Conservation (phyloP, 257 asterid species). For the Plantago major region DNA sequence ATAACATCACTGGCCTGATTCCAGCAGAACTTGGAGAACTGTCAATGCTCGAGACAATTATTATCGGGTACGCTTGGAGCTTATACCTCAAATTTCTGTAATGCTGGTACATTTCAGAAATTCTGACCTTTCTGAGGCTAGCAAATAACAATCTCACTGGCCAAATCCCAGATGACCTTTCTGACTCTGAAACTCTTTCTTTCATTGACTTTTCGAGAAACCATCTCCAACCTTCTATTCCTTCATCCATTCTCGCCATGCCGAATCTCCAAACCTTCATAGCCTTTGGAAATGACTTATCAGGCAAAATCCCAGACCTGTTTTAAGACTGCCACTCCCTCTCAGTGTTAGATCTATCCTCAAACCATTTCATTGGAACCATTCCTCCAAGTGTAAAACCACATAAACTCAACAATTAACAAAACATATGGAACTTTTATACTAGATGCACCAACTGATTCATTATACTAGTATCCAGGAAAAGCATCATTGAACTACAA, state of each 20-base stretch:
- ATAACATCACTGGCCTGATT: constrained; percentile 28
- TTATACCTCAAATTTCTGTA: background rate
- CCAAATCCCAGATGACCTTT: constrained; percentile 44
- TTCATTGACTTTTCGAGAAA: constrained; percentile 44
- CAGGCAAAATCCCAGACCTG: constrained; percentile 38
- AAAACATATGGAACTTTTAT: no score
- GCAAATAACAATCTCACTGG: constrained; percentile 41
- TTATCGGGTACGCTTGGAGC: constrained; percentile 20
- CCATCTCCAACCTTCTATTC: constrained; percentile 35
- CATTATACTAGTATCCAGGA: no score
- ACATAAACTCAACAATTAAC: no score
- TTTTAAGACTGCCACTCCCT: constrained; percentile 34
- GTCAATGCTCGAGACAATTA: constrained; percentile 26
- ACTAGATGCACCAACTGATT: no score
- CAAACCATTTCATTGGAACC: constrained; percentile 33
- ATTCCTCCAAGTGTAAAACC: constrained; percentile 45
- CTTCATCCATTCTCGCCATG: constrained; percentile 33
- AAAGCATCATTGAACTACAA: no score
- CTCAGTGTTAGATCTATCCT: constrained; percentile 36
- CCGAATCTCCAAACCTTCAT: constrained; percentile 38
- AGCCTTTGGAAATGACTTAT: constrained; percentile 33
- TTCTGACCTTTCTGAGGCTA: no score
- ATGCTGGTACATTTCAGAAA: no score
- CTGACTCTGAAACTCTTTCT: constrained; percentile 35
- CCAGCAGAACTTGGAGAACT: constrained; percentile 33